A percentile compares a stretch with the other conserved stretches of the same genome.
Evolutionary conservation across 1,284 basidiomycete species (phyloP).

Genomic region (Cutaneotrichosporon arboriforme): DNA sequence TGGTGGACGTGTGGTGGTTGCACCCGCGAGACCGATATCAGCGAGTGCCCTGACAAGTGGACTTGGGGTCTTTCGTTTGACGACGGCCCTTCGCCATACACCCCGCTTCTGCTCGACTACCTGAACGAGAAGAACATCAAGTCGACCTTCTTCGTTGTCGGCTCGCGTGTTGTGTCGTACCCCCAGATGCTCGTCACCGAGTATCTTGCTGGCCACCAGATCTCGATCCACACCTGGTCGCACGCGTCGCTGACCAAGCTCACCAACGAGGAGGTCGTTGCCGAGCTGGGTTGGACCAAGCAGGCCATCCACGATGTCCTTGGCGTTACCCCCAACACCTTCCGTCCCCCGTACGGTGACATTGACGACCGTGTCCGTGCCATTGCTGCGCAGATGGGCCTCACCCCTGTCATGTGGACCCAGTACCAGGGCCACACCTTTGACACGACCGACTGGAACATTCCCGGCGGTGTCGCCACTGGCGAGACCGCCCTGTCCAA

Average conservation of each 20-base stretch:
- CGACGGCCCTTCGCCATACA: constrained; percentile 53
- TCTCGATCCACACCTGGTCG: constrained; percentile 53
- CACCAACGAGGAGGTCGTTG: constrained; percentile 81
- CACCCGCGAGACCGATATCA: constrained; percentile 66
- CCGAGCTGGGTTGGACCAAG: constrained; percentile 87
- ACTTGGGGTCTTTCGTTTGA: constrained; percentile 46
- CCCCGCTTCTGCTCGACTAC: constrained; percentile 51
- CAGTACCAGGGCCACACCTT: constrained; percentile 51
- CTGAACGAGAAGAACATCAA: constrained; percentile 50
- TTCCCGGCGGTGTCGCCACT: constrained; percentile 63
- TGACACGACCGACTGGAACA: constrained; percentile 80
- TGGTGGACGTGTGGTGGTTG: constrained; percentile 86
- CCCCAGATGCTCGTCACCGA: constrained; percentile 25
- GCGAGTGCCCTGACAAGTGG: constrained; percentile 69
- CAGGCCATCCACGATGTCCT: constrained; percentile 76
- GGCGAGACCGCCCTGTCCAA: constrained; percentile 56
- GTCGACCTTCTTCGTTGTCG: constrained; percentile 53
- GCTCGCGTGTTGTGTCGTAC: constrained; percentile 16
- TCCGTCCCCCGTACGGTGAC: constrained; percentile 62
- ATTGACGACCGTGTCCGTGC: constrained; percentile 24
- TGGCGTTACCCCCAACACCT: constrained; percentile 70
- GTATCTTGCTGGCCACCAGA: constrained; percentile 38
- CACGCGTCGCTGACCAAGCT: constrained; percentile 62
- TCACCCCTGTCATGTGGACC: constrained; percentile 48
- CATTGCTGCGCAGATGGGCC: constrained; percentile 39